These are phyloP conservation scores for Ochetophila trinervis DNA, from an alignment of 306 rosid species.

Conservation along the genomic window DNA sequence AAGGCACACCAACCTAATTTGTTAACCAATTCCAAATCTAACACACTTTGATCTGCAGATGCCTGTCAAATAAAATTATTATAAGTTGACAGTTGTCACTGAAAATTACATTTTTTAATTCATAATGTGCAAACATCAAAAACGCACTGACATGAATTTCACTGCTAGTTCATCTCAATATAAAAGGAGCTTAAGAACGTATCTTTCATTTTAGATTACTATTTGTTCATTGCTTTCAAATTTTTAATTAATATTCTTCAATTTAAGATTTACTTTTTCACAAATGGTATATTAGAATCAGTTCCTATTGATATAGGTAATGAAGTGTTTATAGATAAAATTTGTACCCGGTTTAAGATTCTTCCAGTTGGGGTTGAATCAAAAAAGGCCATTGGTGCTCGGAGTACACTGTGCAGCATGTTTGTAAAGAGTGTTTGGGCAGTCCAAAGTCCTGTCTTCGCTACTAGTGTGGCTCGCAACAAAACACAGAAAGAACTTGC, in stretches of 20 bases:
- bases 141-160: not conserved
- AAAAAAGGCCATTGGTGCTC: conserved; percentile 95
- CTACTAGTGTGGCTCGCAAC: conserved; percentile 53
- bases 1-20: conserved; percentile 94
- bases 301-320: not conserved
- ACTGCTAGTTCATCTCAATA: not conserved
- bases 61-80: conserved; percentile 53
- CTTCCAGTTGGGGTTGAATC: conserved; percentile 99
- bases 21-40: conserved; percentile 80
- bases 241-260: not conserved
- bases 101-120: not conserved
- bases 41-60: conserved; percentile 90
- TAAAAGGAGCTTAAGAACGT: not conserved
- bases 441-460: conserved; percentile 67
- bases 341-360: conserved; percentile 80
- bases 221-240: not conserved
- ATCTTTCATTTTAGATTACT: not conserved
- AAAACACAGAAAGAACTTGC: conserved; percentile 73
- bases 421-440: conserved; percentile 68
- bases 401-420: conserved; percentile 62
- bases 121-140: not conserved
- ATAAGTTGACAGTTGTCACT: conserved; percentile 9
- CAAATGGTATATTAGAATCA: not conserved
- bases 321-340: not conserved
- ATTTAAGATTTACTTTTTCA: too few species aligned